Base-by-base conservation (phyloP, 1,284 basidiomycete species). In the Malassezia furfur region DNA sequence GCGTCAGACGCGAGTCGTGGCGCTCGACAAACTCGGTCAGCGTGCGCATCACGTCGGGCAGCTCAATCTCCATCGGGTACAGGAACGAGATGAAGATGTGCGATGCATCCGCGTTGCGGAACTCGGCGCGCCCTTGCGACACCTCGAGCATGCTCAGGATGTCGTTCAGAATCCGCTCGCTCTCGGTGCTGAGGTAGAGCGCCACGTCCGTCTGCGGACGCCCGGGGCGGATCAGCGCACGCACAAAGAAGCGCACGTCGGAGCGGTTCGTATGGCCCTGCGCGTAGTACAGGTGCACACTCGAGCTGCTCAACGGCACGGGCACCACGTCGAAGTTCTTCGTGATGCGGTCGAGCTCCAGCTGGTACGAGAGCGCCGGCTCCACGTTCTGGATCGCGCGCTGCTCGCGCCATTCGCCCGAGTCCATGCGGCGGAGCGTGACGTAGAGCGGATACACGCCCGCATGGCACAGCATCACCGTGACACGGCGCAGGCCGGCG, bases 331-430 rank as follows among this genome's bases (percentile, higher is more conserved):
- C 90, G 79, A 96, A 98, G 80, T 94, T 88, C 40, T 62, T 62
- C 53, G 91, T 93, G 62, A 99, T 81, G 49, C 94, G 87, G 76
- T 86, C 87, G 54, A 99, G 85, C 77, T 99, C 94, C 49, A 99
- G 83, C 79, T 98, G 94, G 83, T 91, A 98, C 35, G 94, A 94
- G 48, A 98, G 81, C 36, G 94, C 94, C 28, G 94, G 94, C 76
- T 99, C 94, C 62, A 96, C 91, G 80, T 98, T 96, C 76, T 93
- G 86, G 75, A 99, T 94, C 11, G 91, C 85, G 74, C 89, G 84
- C 76, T 96, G 90, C 81, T 98, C 94, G 59, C 80, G 82, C 94
- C 94, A 99, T 15, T 76, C 75, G 25, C 83, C 85, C 46, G 83
- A 77, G 51, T 74, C 79, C 68, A 82, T 80, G 36, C 60, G 62